Conservation (phyloP, 2,329 filamentous ascomycete genomes). For the Cytospora leucostoma region DNA sequence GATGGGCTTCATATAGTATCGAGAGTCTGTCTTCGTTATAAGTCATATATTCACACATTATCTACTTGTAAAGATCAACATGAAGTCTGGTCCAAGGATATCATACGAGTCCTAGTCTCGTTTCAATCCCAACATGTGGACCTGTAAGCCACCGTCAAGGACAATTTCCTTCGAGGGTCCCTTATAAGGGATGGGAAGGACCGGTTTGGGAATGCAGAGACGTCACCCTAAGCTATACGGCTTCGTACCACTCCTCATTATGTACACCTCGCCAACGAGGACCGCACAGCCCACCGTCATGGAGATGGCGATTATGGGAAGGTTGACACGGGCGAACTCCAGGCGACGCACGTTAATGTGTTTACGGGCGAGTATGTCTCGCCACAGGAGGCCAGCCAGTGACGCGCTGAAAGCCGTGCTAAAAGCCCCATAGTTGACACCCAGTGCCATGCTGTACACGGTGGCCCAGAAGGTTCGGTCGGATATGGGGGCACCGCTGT, state of each 20-base stretch:
- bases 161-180: neutral
- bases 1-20: no score
- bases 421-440: constrained; percentile 75
- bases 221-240: constrained; percentile 39
- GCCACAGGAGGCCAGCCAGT: constrained; percentile 70
- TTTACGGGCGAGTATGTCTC: constrained; percentile 68
- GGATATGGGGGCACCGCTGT: constrained; percentile 51
- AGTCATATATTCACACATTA: no score
- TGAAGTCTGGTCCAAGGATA: no score
- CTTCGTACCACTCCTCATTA: constrained; percentile 46
- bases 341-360: constrained; percentile 64
- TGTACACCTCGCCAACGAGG: constrained; percentile 64
- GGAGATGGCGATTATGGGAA: constrained; percentile 69
- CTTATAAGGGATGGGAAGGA: neutral
- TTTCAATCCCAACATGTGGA: neutral
- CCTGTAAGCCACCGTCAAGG: neutral
- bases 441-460: constrained; percentile 73
- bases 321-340: constrained; percentile 69
- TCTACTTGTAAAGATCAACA: no score
- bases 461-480: constrained; percentile 72
- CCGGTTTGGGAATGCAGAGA: neutral
- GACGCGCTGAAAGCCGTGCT: constrained; percentile 72
- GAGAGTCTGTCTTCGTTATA: no score
- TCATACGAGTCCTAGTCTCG: no score
- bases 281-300: constrained; percentile 66